Evolutionary conservation across 805 yeast genomes (phyloP).

Genomic region (Scheffersomyces lignosus): DNA sequence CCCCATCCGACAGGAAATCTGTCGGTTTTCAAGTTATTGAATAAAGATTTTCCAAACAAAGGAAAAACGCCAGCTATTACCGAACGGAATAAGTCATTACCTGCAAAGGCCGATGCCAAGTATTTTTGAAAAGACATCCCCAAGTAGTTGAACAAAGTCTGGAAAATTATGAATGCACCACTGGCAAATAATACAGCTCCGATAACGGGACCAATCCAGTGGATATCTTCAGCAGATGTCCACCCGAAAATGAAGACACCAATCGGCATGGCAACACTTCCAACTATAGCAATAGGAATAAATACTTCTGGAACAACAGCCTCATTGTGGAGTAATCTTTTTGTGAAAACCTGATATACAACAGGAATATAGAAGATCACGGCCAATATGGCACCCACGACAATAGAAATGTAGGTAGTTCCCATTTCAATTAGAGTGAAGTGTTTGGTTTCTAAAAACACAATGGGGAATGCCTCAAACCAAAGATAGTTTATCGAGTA

Average conservation of each 20-base stretch:
- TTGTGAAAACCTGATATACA: constrained; percentile 23
- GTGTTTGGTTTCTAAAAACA: constrained; percentile 43
- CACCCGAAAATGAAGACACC: no score
- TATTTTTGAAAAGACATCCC: constrained; percentile 46
- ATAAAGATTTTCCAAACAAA: constrained; percentile 61
- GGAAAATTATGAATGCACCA: constrained; percentile 48
- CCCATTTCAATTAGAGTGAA: constrained; percentile 50
- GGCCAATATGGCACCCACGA: constrained; percentile 46
- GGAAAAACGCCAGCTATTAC: constrained; percentile 58
- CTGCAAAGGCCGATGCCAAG: constrained; percentile 55
- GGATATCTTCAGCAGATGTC: constrained; percentile 34
- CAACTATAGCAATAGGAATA: constrained; percentile 43
- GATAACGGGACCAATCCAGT: constrained; percentile 52
- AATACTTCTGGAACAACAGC: no score
- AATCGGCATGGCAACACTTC: constrained; percentile 41
- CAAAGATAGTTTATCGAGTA: constrained; percentile 53
- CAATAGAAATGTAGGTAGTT: constrained; percentile 43
- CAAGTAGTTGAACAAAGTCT: no score
- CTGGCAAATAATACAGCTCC: constrained; percentile 40
- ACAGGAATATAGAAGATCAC: constrained; percentile 26
- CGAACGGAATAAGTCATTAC: constrained; percentile 51
- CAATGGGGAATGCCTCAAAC: constrained; percentile 61
- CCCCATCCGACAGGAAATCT: constrained; percentile 62
- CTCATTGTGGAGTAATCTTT: constrained; percentile 19
- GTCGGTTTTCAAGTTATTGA: constrained; percentile 45